Conservation (phyloP, 805 yeast genomes). For the Wickerhamiella siamensis region DNA sequence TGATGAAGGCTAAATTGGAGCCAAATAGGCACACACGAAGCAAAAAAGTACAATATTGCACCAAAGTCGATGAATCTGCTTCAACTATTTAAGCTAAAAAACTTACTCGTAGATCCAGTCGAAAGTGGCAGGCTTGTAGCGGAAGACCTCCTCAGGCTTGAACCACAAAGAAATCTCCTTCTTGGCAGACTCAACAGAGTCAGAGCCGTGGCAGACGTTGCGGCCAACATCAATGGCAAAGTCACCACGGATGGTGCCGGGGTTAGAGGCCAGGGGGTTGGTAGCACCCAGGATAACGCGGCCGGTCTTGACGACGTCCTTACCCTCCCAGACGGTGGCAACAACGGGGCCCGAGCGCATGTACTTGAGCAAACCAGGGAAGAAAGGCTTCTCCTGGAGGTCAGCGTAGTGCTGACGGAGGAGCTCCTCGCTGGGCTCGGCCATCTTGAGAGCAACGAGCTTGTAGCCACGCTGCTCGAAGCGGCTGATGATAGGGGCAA, state of each 20-base stretch:
- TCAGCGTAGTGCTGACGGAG: slow-evolving; percentile 92
- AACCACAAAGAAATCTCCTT: slow-evolving; percentile 96
- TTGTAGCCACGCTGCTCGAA: slow-evolving; percentile 97
- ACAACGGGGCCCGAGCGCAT: slow-evolving; percentile 97
- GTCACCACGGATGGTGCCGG: slow-evolving; percentile 99
- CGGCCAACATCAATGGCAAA: slow-evolving; percentile 97
- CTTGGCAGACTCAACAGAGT: slow-evolving; percentile 94
- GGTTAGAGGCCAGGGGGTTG: slow-evolving; percentile 92
- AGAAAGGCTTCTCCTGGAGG: slow-evolving; percentile 90
- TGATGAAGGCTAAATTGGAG: no score
- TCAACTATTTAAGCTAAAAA: background rate
- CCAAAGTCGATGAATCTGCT: background rate
- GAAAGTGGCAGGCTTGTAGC: slow-evolving; percentile 73
- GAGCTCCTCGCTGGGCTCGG: slow-evolving; percentile 71
- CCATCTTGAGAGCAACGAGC: slow-evolving; percentile 88
- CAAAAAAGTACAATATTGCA: no score
- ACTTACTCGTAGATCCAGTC: slow-evolving; percentile 75
- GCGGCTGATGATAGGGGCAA: slow-evolving; percentile 78
- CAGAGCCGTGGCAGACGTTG: slow-evolving; percentile 98
- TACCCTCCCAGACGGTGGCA: slow-evolving; percentile 99
- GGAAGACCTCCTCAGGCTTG: slow-evolving; percentile 90
- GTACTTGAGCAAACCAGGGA: slow-evolving; percentile 91
- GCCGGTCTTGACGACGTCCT: slow-evolving; percentile 98
- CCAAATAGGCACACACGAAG: no score
- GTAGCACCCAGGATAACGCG: slow-evolving; percentile 97